Conservation (phyloP, 1,284 basidiomycete genomes). For the Ganoderma lingzhi region DNA sequence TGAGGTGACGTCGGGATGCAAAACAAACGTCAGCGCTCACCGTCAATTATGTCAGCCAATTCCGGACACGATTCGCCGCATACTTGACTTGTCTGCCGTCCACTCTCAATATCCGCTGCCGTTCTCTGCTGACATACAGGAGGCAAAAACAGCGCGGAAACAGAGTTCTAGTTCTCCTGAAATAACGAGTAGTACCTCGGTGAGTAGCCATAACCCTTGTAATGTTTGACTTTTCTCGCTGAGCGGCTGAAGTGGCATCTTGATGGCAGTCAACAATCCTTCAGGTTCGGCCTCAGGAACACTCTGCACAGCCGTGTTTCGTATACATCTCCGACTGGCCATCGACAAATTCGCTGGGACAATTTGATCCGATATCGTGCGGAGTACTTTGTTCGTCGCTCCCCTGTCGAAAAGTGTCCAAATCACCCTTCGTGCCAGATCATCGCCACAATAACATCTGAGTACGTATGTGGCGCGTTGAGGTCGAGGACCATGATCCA, state of each 20-base stretch:
- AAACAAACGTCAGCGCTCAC: not conserved
- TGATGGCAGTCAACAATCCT: not conserved
- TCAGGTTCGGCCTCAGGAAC: not conserved
- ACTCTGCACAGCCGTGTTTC: not conserved
- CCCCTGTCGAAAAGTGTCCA: not conserved
- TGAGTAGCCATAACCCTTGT: not conserved
- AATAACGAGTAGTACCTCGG: not conserved
- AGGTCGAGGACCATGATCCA: not conserved
- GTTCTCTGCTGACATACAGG: slow-evolving; percentile 2
- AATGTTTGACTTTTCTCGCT: not conserved
- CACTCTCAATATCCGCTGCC: not conserved
- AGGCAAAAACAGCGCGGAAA: not conserved
- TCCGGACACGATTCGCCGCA: not conserved
- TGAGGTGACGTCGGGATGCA: not conserved
- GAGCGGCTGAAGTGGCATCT: not conserved
- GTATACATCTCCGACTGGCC: not conserved
- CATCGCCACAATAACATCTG: not conserved
- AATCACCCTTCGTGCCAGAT: not conserved
- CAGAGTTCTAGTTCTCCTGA: slow-evolving; percentile 35
- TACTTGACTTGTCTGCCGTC: not conserved
- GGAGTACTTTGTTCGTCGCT: not conserved
- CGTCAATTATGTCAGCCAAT: not conserved
- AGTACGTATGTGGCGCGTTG: not conserved
- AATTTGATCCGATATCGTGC: not conserved
- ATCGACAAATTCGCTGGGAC: not conserved